A percentile compares a stretch with the other conserved stretches of the same genome.
Evolutionary conservation across 345 rosid genomes (phyloP).

Genomic region (Litchi chinensis): DNA sequence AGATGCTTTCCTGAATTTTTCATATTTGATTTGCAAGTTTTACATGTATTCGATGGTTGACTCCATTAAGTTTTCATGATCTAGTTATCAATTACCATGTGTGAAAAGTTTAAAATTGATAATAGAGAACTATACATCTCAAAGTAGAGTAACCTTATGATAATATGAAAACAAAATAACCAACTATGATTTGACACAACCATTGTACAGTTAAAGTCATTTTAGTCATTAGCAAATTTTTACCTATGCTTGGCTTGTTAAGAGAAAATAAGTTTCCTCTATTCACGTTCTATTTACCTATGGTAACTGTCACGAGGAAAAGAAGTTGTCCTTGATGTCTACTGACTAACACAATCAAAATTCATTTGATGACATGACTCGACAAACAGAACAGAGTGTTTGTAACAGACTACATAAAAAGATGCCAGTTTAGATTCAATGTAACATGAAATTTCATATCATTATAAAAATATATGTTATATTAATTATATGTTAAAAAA

Average conservation of each 20-base stretch:
- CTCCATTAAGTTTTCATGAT: not conserved
- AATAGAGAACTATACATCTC: not conserved
- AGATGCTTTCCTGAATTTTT: not conserved
- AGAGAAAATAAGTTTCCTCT: not conserved
- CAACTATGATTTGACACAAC: not conserved
- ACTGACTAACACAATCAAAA: not conserved
- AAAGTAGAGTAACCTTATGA: not conserved
- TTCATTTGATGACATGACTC: not conserved
- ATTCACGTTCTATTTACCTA: not conserved
- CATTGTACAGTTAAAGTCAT: not conserved
- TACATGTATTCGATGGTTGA: not conserved
- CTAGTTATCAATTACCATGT: not conserved
- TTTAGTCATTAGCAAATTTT: not conserved
- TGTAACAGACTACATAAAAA: not conserved
- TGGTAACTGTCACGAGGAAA: not conserved
- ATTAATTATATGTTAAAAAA: no score
- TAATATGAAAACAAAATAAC: not conserved
- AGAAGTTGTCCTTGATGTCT: not conserved
- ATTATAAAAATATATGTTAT: no score
- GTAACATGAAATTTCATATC: not conserved
- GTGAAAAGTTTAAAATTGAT: slow-evolving; percentile 3
- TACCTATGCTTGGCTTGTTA: not conserved
- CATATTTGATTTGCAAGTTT: not conserved
- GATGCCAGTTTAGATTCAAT: slow-evolving; percentile 1
- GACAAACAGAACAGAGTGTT: not conserved